Base-by-base conservation (phyloP, 2,329 filamentous ascomycete species). In the Rhynchosporium graminicola region DNA sequence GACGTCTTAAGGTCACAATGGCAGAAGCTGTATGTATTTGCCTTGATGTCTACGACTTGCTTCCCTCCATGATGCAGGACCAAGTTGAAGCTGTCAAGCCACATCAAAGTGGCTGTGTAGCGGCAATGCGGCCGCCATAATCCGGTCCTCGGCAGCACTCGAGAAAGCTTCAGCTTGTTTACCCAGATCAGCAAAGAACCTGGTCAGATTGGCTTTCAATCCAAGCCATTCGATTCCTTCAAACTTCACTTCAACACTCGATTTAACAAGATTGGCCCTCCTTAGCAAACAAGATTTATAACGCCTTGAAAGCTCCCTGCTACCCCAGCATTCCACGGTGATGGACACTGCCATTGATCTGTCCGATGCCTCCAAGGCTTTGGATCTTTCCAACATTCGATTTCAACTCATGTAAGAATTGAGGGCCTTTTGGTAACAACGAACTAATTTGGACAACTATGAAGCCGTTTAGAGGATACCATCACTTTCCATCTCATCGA, bases 401-500 rank as follows among this genome's bases (percentile, higher is more conserved):
- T 96, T 92, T 77, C 92, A 97, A 77, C 80, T 97, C 66, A 96
- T 97, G 93, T 96, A 78, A 77, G 85, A 38, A 33, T 4, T 29
- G 26, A 10, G 20, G 48, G 12, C 42, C 15, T n/a, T 33, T 52
- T 6, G 20, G 12, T 28, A 12, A 13, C 13, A n/a, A 55, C 8
- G 20, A 47, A 57, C 55, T 50, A 63, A 29, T 38, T 57, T 26
- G 52, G 29, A n/a, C 48, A 13, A n/a, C 13, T 47, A 36, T 43
- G 56, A 73, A 99, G 95, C 73, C 95, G 95, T 26, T 84, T 98
- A 20, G 95, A 99, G 80, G 95, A 99, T 75, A 98, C 94, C 65
- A 98, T 99, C 74, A 96, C 91, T 69, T 97, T 96, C 78, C 90
- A 97, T 77, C 82, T 99, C 45, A 98, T 98, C 73, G 95, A 99